Base-by-base conservation (phyloP, 176 grass and related monocot genomes). In the Ananas comosus region DNA sequence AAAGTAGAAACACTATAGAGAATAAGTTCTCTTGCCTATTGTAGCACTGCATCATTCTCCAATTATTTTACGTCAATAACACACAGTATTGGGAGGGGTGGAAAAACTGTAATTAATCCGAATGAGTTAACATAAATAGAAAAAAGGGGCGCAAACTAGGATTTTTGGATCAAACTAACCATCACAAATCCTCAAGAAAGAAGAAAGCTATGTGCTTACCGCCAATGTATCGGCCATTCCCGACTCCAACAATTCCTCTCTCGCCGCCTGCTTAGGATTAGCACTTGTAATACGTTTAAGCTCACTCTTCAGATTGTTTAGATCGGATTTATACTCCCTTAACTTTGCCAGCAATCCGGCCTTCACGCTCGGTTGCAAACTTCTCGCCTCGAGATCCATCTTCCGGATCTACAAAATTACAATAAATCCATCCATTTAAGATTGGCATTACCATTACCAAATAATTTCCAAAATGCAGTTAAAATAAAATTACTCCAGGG, bases 311-410 rank as follows among this genome's bases (percentile, higher is more conserved):
- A 93, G 75, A 66, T 91, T 99, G 80, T 82, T 93, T 71, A 99
- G 87, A 86, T 93, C 94, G 2, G 87, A 99, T 70, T 88, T 99
- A 79, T 99, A 99, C 57, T 99, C 94, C 77, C 87, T 86, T 53
- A 93, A 78, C 67, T 99, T 99, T 3, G 90, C 89, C 57, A 93
- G 78, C 51, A 93, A 73, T 14, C 87, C 89, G 17, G 82, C 90
- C 80, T 84, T 93, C 21, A 91, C 13, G 9, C 94, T 99, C 1
- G 87, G 94, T 64, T 91, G 94, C 58, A 91, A 85, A 63, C 77
- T 99, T 84, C 94, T 93, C 65, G 89, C 94, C 72, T 99, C 94
- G 56, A 93, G 82, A 87, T 99, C 90, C 94, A 99, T 99, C 79
- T 90, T 99, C 53, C 87, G 87, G 71, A 99, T 93, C 94, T 99